A percentile compares a stretch with the other conserved stretches of the same genome.
phyloP scores from a whole-genome alignment of 2,329 filamentous ascomycete genomes.

The Sclerotinia sclerotiorum region DNA sequence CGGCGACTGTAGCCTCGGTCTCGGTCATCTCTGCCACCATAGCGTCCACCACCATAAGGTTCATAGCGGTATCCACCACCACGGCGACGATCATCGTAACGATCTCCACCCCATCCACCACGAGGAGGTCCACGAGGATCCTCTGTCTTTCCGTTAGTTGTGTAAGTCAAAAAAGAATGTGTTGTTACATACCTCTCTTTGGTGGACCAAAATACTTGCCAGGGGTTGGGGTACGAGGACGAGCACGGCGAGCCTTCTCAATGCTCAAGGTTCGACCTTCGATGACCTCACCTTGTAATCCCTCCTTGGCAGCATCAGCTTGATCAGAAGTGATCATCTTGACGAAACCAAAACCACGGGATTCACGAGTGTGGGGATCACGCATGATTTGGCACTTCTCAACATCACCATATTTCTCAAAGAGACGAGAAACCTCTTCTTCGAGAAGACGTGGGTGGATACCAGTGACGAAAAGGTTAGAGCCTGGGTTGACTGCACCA shows the following conservation, averaged over 20 bases:
- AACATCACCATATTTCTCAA: conserved; percentile 98
- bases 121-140: conserved; percentile 51
- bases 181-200: conserved; percentile 77
- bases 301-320: conserved; percentile 95
- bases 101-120: conserved; percentile 45
- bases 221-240: conserved; percentile 91
- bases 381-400: conserved; percentile 99
- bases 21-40: conserved; percentile 47
- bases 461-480: conserved; percentile 97
- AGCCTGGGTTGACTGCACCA: conserved; percentile 85
- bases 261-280: conserved; percentile 96
- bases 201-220: conserved; percentile 99
- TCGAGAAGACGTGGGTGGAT: conserved; percentile 92
- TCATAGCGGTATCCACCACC: conserved; percentile 38
- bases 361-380: conserved; percentile 97
- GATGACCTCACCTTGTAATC: conserved; percentile 89
- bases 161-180: conserved; percentile 42
- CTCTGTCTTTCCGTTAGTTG: conserved; percentile 44
- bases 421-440: conserved; percentile 87
- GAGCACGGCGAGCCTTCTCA: conserved; percentile 94
- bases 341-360: conserved; percentile 97
- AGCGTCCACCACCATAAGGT: conserved; percentile 34
- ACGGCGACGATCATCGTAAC: conserved; percentile 48
- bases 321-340: conserved; percentile 97
- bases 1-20: conserved; percentile 45